Base-by-base conservation (phyloP, 371 early-diverging fungal species). In the Blastocladiella emersonii region DNA sequence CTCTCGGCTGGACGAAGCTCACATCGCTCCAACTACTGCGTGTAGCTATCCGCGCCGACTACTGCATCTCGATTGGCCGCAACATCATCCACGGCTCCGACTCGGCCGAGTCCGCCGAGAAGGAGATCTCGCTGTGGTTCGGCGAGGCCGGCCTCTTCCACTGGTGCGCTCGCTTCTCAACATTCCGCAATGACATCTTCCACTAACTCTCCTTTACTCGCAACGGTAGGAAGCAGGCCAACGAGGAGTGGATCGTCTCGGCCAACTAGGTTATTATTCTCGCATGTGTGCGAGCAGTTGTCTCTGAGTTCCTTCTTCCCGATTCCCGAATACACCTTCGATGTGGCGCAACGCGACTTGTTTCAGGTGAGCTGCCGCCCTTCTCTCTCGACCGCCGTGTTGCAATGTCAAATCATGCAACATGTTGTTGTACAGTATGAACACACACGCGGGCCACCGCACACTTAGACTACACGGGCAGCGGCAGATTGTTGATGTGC, bases 31-130 rank as follows among this genome's bases (percentile, higher is more conserved):
- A n/a, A n/a, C n/a, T n/a, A n/a, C n/a, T n/a, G n/a, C n/a, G 68
- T 6, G 81, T 82, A 48, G 76, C 79, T 27, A 77, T 84, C 62
- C 69, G 84, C 56, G 81, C 77, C 30, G 83, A 82, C 69, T 74
- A 67, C 65, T 75, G 74, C 56, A 71, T 73, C n/a, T 55, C 44
- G 3, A 30, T 64, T 5, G 44, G 44, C 10, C 68, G 63, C 57
- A 80, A 78, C 69, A 67, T 80, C 45, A 72, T 82, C 64, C 85
- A 84, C 70, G 83, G 81, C 5, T 73, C 78, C 19, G 85, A 83
- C 71, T 59, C 53, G 34, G 39, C 57, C 49, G 56, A 59, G 30
- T 27, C 41, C 7, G 59, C 59, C 17, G 13, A 8, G 1, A 19
- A 0, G 1, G 59, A 59, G 21, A 59, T 59, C 19, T 1, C 35